Base-by-base conservation (phyloP, 192 early-diverging fungal genomes). In the Linderina pennispora region DNA sequence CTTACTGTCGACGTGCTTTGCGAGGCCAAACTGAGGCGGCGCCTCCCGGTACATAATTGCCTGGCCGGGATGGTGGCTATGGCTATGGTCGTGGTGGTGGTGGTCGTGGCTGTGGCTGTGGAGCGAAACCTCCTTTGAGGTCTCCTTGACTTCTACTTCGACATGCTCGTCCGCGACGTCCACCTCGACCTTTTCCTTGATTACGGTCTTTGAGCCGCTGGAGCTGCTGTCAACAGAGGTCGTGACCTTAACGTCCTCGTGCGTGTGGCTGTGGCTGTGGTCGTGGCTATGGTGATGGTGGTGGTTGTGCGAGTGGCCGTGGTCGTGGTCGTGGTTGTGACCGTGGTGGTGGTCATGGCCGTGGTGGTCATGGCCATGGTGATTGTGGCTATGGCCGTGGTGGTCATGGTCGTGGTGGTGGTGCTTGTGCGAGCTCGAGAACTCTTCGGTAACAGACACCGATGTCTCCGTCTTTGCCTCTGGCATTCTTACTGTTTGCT, bases 1-100 rank as follows among this genome's bases (percentile, higher is more conserved):
- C 67, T 59, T 64, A 65, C 62, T 53, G 50, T 72, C 69, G 23
- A 72, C 69, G 36, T 65, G 61, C 2, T 35, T 46, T n/a, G 69
- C 69, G 15, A 73, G 57, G 14, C 58, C 58, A 42, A 73, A 73
- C 54, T 71, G 67, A 6, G 67, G 67, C 2, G 67, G 53, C 7
- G 67, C 60, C 28, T 71, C 67, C 14, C 36, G 40, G 41, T 71
- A 71, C 51, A 59, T 50, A 13, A 71, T 62, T 15, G 44, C 61
- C 39, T 60, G 51, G 9, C 69, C 63, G 3, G 33, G 47, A 9
- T 56, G 55, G 21, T 65, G 62, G 8, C 38, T 48, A 17, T 39
- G 31, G 8, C 37, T 34, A 17, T 52, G 38, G 20, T 25, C 25
- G 23, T 52, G 19, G 40, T 62, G 54, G 15, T 57, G 40, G 32